These are phyloP conservation scores for Perkinsus marinus DNA, from an alignment of 169 alveolate genomes.

Conservation along the genomic window DNA sequence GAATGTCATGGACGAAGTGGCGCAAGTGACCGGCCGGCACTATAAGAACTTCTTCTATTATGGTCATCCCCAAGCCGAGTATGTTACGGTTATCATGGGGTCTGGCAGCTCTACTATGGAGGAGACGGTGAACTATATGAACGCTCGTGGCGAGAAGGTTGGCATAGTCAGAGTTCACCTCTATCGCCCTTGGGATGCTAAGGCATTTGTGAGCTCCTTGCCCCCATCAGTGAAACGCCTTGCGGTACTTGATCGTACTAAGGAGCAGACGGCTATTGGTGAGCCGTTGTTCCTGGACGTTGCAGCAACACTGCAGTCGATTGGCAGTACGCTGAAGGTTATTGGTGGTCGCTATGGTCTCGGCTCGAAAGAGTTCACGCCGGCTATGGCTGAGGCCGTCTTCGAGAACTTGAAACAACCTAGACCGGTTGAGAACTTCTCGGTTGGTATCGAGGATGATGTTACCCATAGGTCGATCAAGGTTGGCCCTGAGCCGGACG, in stretches of 20 bases:
- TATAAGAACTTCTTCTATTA: constrained; percentile 30
- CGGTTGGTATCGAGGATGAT: constrained; percentile 43
- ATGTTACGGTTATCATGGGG: constrained; percentile 35
- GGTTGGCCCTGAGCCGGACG: constrained; percentile 24
- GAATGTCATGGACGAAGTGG: constrained; percentile 24
- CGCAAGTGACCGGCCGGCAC: constrained; percentile 30
- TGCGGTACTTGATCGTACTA: constrained; percentile 36
- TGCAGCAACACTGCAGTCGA: constrained; percentile 11
- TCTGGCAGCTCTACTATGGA: constrained; percentile 37
- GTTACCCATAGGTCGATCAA: constrained; percentile 27
- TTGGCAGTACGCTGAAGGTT: constrained; percentile 1
- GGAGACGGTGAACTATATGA: constrained; percentile 18
- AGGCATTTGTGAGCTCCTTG: constrained; percentile 24
- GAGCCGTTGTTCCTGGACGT: constrained; percentile 41
- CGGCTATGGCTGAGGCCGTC: constrained; percentile 39
- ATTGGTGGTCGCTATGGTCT: constrained; percentile 40
- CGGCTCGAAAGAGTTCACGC: constrained; percentile 44
- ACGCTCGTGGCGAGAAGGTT: constrained; percentile 12
- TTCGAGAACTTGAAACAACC: constrained; percentile 29
- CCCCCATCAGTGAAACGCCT: constrained; percentile 28
- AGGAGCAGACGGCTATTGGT: constrained; percentile 34
- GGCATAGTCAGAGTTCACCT: constrained; percentile 38
- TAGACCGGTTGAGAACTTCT: constrained; percentile 31
- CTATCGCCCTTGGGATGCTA: constrained; percentile 40
- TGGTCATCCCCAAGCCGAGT: constrained; percentile 33